A percentile compares a stretch with the other conserved stretches of the same genome.
These are phyloP conservation scores for Suhomyces taliae DNA, from an alignment of 1,139 yeast genomes.

Conservation along the genomic window DNA sequence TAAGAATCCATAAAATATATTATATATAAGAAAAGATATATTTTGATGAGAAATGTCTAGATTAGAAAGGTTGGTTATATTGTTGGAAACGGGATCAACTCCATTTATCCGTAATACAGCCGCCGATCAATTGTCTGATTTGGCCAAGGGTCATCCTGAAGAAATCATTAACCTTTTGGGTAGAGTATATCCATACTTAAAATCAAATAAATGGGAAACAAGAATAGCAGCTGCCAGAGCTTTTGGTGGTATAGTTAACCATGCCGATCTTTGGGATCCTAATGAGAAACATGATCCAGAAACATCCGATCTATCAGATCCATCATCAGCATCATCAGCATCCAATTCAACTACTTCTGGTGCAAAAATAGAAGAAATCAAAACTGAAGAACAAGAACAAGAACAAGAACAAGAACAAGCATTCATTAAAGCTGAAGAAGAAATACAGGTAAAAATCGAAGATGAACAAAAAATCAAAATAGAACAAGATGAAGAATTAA, in stretches of 20 bases:
- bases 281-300: conserved; percentile 27
- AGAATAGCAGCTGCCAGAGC: conserved; percentile 94
- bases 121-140: conserved; percentile 93
- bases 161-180: conserved; percentile 82
- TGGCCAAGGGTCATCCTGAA: conserved; percentile 93
- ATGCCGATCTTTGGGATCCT: conserved; percentile 86
- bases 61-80: conserved; percentile 70
- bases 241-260: conserved; percentile 85
- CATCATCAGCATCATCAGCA: background rate
- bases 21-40: no score
- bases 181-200: conserved; percentile 85
- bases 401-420: conserved; percentile 1
- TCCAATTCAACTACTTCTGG: background rate
- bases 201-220: conserved; percentile 91
- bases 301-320: no score
- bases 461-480: conserved; percentile 33
- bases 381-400: conserved; percentile 1
- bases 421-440: conserved; percentile 5
- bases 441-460: conserved; percentile 21
- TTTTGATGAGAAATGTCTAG: conserved; percentile 35
- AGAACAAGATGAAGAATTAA: conserved; percentile 48
- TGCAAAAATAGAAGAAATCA: background rate
- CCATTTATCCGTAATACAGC: conserved; percentile 93
- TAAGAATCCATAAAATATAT: no score
- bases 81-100: conserved; percentile 93